Conservation (phyloP, 768 basidiomycete genomes). For the Termitomyces sp. region DNA sequence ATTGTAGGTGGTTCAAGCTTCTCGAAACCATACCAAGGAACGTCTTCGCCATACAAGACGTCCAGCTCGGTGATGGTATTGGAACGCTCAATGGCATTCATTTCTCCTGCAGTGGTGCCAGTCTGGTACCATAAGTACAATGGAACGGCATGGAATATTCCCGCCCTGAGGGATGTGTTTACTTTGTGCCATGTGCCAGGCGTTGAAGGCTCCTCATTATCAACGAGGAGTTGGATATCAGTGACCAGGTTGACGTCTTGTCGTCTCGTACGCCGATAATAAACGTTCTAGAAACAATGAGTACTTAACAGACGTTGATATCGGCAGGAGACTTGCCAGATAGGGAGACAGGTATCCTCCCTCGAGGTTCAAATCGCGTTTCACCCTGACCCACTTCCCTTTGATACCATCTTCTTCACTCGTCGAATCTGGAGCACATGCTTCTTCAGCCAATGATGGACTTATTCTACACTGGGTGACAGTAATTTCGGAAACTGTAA, state of each 20-base stretch:
- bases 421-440: constrained; percentile 69
- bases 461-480: constrained; percentile 64
- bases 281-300: constrained; percentile 44
- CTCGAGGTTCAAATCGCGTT: constrained; percentile 70
- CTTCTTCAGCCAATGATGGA: constrained; percentile 46
- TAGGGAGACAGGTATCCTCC: constrained; percentile 49
- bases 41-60: constrained; percentile 78
- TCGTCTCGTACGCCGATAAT: constrained; percentile 82
- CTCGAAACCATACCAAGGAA: constrained; percentile 85
- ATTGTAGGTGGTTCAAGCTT: constrained; percentile 60
- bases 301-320: neutral
- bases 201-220: constrained; percentile 45
- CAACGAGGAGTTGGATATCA: constrained; percentile 60
- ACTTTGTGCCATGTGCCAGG: constrained; percentile 61
- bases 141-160: constrained; percentile 49
- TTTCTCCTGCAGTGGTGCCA: constrained; percentile 58
- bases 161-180: constrained; percentile 56
- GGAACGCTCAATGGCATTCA: constrained; percentile 51
- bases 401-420: constrained; percentile 68
- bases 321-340: constrained; percentile 37
- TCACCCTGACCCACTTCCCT: constrained; percentile 89
- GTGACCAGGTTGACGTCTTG: constrained; percentile 78
- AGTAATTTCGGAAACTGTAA: constrained; percentile 75
- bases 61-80: constrained; percentile 90
- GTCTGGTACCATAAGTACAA: constrained; percentile 77